phyloP scores from a whole-genome alignment of 495 filamentous ascomycete genomes.

The Pseudotulostoma volvatum region DNA sequence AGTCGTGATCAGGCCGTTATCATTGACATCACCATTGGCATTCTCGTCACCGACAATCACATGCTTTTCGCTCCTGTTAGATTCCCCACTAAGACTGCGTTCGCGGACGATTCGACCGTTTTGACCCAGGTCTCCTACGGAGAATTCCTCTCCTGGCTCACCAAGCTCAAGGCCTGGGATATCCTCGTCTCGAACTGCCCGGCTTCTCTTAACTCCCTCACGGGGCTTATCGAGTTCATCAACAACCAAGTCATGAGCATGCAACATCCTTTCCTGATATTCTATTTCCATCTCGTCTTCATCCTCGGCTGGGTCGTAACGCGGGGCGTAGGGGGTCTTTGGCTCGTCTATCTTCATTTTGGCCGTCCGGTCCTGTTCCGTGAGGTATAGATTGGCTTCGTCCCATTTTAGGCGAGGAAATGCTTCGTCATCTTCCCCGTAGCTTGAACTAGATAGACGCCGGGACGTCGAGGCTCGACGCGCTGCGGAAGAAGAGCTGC shows the following conservation, averaged over 20 bases:
- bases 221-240: constrained; percentile 53
- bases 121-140: constrained; percentile 12
- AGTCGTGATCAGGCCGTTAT: constrained; percentile 41
- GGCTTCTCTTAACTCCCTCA: constrained; percentile 17
- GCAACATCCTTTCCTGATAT: constrained; percentile 27
- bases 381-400: constrained; percentile 88
- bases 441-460: constrained; percentile 42
- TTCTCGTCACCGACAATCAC: constrained; percentile 59
- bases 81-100: constrained; percentile 30
- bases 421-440: constrained; percentile 34
- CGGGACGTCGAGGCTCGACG: constrained; percentile 44
- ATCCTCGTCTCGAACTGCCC: constrained; percentile 43
- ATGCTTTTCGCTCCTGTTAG: constrained; percentile 47
- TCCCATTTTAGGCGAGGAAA: constrained; percentile 86
- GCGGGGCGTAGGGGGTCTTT: constrained; percentile 86
- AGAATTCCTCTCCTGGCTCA: constrained; percentile 66
- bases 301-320: constrained; percentile 80
- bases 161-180: constrained; percentile 87
- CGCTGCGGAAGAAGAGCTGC: constrained; percentile 59
- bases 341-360: constrained; percentile 99
- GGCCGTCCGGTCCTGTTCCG: constrained; percentile 81
- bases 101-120: constrained; percentile 30
- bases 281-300: constrained; percentile 44
- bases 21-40: constrained; percentile 34
- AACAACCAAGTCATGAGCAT: constrained; percentile 42